Evolutionary conservation across 148 eudicot species (phyloP), one percentile per base, ranked within the genome.

Genomic region (Rheum nobile): DNA sequence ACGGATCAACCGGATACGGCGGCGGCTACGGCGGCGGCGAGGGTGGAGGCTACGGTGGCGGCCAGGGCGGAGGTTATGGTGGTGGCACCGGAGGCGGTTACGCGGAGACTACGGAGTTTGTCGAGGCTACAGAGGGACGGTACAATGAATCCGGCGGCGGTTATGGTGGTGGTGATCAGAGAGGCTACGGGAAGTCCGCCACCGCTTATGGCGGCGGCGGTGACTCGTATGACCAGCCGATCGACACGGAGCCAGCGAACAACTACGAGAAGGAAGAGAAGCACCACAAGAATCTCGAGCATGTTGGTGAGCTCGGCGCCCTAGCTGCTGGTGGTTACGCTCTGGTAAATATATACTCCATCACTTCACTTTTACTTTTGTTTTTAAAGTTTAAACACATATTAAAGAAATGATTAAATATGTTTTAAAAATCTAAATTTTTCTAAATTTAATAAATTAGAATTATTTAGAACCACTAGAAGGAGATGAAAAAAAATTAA

Each of bases 241-340:
- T 63, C 21, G 69, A 63, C 21, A 8, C n/a, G 9, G 69, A 63
- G 38, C 69, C 69, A 16, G 2, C 39, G 0, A 63, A 32, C 24
- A 71, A 72, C 14, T 55, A 80, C 8, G 68, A 80, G 76, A 75
- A 76, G 71, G 52, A 37, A 5, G 73, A 80, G 67, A 78, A 80
- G 73, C 79, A 72, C 35, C 75, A 72, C 72, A 70, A 38, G 72
- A 70, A 41, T 0, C 72, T 38, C n/a, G 72, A 41, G 48, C 72
- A 41, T 22, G 50, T 70, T 22, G 72, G 50, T 5, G 72, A 70
- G 72, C 48, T 70, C 10, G 72, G 72, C 22, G 72, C 72, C 50
- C 46, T 70, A 1, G 72, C 72, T 4, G 72, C 72, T 13, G 72
- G 72, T 0, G 72, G 47, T 3, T 70, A 26, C 7, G 72, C 72